phyloP scores from a whole-genome alignment of 495 filamentous ascomycete species.

The Monascus purpureus region DNA sequence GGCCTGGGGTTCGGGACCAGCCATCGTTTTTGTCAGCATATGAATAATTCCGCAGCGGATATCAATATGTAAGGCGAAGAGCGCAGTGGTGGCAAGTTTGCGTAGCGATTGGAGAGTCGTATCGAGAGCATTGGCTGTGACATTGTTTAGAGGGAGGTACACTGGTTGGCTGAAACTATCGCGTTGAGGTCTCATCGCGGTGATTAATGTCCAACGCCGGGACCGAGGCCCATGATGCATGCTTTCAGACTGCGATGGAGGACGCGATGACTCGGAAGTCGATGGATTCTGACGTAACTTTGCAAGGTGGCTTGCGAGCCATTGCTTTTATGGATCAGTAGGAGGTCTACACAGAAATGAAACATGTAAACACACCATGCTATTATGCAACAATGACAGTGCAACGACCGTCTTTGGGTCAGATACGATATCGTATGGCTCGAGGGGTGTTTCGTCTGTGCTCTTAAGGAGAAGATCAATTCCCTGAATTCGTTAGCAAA shows the following conservation, averaged over 20 bases:
- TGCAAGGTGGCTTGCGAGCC: slow-evolving; percentile 69
- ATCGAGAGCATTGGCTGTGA: slow-evolving; percentile 76
- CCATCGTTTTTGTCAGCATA: slow-evolving; percentile 35
- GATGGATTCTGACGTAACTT: slow-evolving; percentile 60
- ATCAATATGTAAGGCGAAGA: slow-evolving; percentile 78
- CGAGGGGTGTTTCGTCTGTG: slow-evolving; percentile 49
- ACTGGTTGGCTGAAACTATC: slow-evolving; percentile 44
- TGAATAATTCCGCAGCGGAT: slow-evolving; percentile 71
- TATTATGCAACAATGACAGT: slow-evolving; percentile 80
- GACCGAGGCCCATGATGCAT: slow-evolving; percentile 26
- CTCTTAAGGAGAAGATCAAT: slow-evolving; percentile 48
- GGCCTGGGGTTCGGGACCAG: slow-evolving; percentile 26
- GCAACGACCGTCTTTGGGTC: slow-evolving; percentile 76
- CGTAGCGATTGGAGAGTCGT: slow-evolving; percentile 67
- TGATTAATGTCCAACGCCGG: slow-evolving; percentile 71
- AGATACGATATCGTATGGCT: slow-evolving; percentile 68
- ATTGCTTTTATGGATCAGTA: slow-evolving; percentile 43
- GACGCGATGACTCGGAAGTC: slow-evolving; percentile 21
- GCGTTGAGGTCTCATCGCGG: slow-evolving; percentile 39
- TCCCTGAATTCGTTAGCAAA: slow-evolving; percentile 33
- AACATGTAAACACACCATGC: slow-evolving; percentile 45
- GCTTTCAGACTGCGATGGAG: slow-evolving; percentile 22
- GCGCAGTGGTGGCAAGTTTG: slow-evolving; percentile 56
- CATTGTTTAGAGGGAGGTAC: slow-evolving; percentile 78
- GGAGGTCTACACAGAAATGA: not conserved